Percentiles rank a stretch among this genome's conserved stretches.
Evolutionary conservation across 2,329 filamentous ascomycete genomes (phyloP).

Genomic region (Neonectria magnoliae): DNA sequence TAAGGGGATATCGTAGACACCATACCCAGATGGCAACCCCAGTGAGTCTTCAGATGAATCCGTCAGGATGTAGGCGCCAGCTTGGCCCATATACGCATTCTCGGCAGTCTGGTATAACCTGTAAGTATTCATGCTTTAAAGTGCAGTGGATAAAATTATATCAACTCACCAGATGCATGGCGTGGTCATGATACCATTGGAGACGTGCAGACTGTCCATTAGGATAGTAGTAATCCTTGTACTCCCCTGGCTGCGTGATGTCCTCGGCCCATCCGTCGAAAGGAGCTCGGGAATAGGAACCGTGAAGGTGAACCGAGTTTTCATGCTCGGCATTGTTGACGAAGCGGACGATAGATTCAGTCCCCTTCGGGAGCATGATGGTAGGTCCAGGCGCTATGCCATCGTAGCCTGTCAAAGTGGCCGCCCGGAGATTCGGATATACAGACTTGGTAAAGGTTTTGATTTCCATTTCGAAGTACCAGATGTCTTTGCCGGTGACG

Average conservation of each 20-base stretch:
- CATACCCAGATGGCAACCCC: constrained; percentile 59
- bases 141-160: background rate
- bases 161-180: constrained; percentile 46
- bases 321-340: constrained; percentile 58
- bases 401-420: constrained; percentile 59
- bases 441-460: constrained; percentile 47
- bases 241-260: constrained; percentile 59
- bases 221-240: constrained; percentile 72
- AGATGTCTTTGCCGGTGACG: constrained; percentile 47
- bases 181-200: constrained; percentile 67
- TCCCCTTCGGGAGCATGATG: constrained; percentile 58
- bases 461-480: constrained; percentile 51
- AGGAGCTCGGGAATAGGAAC: constrained; percentile 54
- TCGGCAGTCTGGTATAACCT: constrained; percentile 53
- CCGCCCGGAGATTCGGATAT: constrained; percentile 47
- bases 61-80: constrained; percentile 64
- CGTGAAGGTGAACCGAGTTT: constrained; percentile 64
- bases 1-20: constrained; percentile 64
- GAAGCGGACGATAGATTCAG: constrained; percentile 64
- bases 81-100: constrained; percentile 66
- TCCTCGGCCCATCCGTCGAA: constrained; percentile 61
- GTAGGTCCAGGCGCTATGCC: constrained; percentile 65
- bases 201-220: constrained; percentile 62
- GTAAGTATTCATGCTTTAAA: background rate
- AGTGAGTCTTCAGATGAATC: constrained; percentile 61